Evolutionary conservation across 108 stramenopile species (phyloP).

Genomic region (Nitzschia sp.): DNA sequence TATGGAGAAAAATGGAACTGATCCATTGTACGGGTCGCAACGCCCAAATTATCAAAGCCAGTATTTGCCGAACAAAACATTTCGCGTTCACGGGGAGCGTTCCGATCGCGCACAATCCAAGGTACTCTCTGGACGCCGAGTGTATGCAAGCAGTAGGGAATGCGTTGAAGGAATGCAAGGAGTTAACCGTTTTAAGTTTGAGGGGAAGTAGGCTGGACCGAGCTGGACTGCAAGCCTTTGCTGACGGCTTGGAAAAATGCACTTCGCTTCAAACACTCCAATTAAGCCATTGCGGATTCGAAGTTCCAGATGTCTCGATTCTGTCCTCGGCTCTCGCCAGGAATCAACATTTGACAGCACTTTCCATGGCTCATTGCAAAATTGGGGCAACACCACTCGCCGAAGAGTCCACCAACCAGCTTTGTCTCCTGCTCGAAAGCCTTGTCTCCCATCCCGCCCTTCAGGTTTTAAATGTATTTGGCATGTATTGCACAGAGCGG

Average conservation of each 20-base stretch:
- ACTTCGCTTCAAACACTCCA: conserved; percentile 4
- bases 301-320: conserved; percentile 17
- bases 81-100: conserved; percentile 25
- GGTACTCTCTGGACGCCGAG: conserved; percentile 12
- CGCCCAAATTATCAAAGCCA: conserved; percentile 7
- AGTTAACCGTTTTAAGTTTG: conserved; percentile 14
- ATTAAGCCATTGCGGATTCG: conserved; percentile 14
- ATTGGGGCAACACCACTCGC: not conserved
- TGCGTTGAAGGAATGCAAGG: not conserved
- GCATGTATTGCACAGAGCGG: conserved; percentile 17
- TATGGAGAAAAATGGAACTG: conserved; percentile 14
- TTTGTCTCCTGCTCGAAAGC: conserved; percentile 1
- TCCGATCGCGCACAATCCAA: conserved; percentile 32
- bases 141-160: conserved; percentile 17
- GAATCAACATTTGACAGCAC: conserved; percentile 10
- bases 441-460: conserved; percentile 18
- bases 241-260: conserved; percentile 10
- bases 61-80: conserved; percentile 5
- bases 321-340: conserved; percentile 15
- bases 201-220: conserved; percentile 18
- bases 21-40: conserved; percentile 25
- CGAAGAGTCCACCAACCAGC: conserved; percentile 2
- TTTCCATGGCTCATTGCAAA: conserved; percentile 26
- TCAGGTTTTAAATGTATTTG: conserved; percentile 16
- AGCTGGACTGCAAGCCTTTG: conserved; percentile 6